Evolutionary conservation across 2,329 filamentous ascomycete genomes (phyloP).

Genomic region (Stromatinia cepivora): DNA sequence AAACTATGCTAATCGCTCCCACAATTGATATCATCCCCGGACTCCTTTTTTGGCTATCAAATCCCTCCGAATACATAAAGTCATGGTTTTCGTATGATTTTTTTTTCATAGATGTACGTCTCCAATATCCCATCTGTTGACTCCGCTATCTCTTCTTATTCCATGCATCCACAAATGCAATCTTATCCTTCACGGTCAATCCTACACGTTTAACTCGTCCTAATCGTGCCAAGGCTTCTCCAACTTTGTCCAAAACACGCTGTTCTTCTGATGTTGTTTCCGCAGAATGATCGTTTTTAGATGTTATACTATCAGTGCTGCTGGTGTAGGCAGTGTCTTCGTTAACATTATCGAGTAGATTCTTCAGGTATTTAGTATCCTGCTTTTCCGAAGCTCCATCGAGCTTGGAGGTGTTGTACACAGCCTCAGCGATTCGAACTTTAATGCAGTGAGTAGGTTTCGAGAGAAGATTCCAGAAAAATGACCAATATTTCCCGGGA

Average conservation of each 20-base stretch:
- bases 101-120: background rate
- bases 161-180: constrained; percentile 76
- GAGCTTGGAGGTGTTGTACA: constrained; percentile 53
- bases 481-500: constrained; percentile 68
- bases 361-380: constrained; percentile 40
- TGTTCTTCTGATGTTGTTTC: constrained; percentile 56
- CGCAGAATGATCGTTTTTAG: constrained; percentile 32
- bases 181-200: constrained; percentile 79
- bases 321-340: constrained; percentile 38
- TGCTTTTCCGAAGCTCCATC: constrained; percentile 35
- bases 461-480: constrained; percentile 84
- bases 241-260: constrained; percentile 73
- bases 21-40: background rate
- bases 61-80: background rate
- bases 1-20: constrained; percentile 13
- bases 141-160: constrained; percentile 43
- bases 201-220: constrained; percentile 88
- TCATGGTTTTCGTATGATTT: background rate
- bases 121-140: background rate
- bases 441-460: constrained; percentile 86
- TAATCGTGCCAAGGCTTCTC: constrained; percentile 81
- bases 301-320: constrained; percentile 38
- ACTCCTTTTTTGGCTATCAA: background rate
- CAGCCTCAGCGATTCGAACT: constrained; percentile 81
- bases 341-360: constrained; percentile 35